Base-by-base conservation (phyloP, 306 rosid species). In the Corylus avellana region DNA sequence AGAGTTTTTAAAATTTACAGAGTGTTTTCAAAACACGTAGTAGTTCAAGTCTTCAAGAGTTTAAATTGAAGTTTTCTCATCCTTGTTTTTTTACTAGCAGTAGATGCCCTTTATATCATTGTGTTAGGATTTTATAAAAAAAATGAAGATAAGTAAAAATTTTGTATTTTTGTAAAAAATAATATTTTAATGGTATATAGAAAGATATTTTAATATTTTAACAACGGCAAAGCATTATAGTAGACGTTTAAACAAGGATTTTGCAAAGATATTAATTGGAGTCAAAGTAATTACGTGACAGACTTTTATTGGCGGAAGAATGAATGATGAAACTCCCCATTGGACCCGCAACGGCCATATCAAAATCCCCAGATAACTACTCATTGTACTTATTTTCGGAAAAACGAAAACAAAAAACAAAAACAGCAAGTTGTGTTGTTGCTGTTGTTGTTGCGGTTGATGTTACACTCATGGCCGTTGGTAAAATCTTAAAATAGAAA, bases 401-500 rank as follows among this genome's bases (percentile, higher is more conserved):
- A 50, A 76, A 69, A 12, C 32, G 39, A 48, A 18, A 61, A 47
- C 27, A 53, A 58, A 16, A 32, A 42, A 70, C 71, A 72, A 59
- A 20, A 39, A 79, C 84, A 85, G 63, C 79, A 69, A 39, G 53
- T 77, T 18, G 77, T 27, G 62, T 75, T 61, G 54, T 72, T 0
- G 2, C 32, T 1, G 25, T 22, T 59, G n/a, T 72, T 63, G 37
- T 51, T 17, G 44, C 75, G 51, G 71, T 84, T 48, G 46, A 59
- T 32, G 71, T n/a, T 75, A 55, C 44, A 25, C 13, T 54, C 8
- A 14, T 64, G 61, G 79, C 71, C 37, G 62, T 46, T 62, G 79
- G 29, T 59, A 48, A 12, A 17, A 77, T 47, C 75, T 80, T 37
- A 80, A 83, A 83, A 56, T 78, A 68, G 79, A 66, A 77, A 48